These are phyloP conservation scores for Torulaspora gathmanii DNA, from an alignment of 805 yeast species.

Conservation along the genomic window DNA sequence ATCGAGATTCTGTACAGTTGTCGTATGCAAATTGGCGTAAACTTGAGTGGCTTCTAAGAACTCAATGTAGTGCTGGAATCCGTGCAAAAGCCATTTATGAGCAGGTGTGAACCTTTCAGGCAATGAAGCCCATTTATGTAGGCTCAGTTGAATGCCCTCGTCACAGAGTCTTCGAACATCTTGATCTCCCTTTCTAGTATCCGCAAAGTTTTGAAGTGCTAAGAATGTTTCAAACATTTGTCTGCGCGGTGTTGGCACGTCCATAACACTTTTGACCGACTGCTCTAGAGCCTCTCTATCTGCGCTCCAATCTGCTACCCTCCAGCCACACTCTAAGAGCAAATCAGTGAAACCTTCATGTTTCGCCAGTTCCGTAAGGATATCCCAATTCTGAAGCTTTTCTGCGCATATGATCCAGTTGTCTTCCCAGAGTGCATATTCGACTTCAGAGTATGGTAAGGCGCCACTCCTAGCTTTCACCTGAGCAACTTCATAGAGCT, in stretches of 20 bases:
- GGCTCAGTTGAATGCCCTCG: constrained; percentile 90
- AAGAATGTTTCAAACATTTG: constrained; percentile 94
- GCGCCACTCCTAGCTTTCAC: constrained; percentile 94
- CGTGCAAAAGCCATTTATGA: constrained; percentile 83
- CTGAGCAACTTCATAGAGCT: constrained; percentile 92
- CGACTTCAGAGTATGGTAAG: constrained; percentile 91
- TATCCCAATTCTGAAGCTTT: constrained; percentile 96
- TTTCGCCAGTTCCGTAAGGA: constrained; percentile 89
- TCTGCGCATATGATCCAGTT: constrained; percentile 98
- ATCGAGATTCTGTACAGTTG: constrained; percentile 89
- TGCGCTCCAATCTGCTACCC: constrained; percentile 97
- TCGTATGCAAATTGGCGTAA: constrained; percentile 77
- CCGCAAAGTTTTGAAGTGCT: constrained; percentile 88
- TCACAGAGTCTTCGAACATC: constrained; percentile 85
- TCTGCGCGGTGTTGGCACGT: constrained; percentile 95
- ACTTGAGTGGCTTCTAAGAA: constrained; percentile 96
- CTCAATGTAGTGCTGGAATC: constrained; percentile 96
- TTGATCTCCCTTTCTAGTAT: constrained; percentile 77
- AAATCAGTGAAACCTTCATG: constrained; percentile 97
- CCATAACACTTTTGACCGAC: constrained; percentile 93
- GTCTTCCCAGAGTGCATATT: constrained; percentile 96
- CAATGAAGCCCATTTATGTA: constrained; percentile 88
- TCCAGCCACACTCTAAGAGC: constrained; percentile 97
- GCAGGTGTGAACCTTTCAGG: constrained; percentile 74
- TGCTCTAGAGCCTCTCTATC: constrained; percentile 93